phyloP scores from a whole-genome alignment of 2,329 filamentous ascomycete species.

The Elsinoe arachidis region DNA sequence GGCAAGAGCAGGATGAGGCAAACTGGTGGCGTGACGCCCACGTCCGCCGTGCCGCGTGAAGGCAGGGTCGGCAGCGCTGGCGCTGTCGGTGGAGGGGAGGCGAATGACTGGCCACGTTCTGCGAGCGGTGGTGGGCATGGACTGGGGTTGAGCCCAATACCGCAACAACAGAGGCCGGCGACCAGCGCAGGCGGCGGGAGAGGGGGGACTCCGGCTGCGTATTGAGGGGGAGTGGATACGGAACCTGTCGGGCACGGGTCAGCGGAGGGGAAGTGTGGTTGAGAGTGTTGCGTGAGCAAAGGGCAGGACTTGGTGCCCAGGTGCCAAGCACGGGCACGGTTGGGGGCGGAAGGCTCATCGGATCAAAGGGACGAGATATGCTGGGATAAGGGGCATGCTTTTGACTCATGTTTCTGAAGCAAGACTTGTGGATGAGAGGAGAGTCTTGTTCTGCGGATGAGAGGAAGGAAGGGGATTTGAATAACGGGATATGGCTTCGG shows the following conservation, averaged over 20 bases:
- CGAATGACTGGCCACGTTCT: neutral
- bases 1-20: conserved; percentile 22
- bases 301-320: neutral
- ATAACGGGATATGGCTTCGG: no score
- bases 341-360: no score
- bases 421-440: no score
- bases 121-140: neutral
- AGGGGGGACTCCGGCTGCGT: neutral
- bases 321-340: neutral
- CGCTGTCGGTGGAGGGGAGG: neutral
- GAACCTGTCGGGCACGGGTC: neutral
- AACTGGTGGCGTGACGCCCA: conserved; percentile 29
- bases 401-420: no score
- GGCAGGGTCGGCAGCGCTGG: conserved; percentile 15
- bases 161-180: neutral
- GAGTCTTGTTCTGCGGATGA: no score
- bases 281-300: neutral
- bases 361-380: no score
- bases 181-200: neutral
- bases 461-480: no score
- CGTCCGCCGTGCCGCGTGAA: conserved; percentile 26
- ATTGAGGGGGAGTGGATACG: neutral
- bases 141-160: neutral
- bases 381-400: no score
- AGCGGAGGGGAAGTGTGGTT: neutral